Percentiles rank a stretch among this genome's conserved stretches.
Conservation (phyloP, 352 stramenopile genomes). For the Aphanomyces invadans region DNA sequence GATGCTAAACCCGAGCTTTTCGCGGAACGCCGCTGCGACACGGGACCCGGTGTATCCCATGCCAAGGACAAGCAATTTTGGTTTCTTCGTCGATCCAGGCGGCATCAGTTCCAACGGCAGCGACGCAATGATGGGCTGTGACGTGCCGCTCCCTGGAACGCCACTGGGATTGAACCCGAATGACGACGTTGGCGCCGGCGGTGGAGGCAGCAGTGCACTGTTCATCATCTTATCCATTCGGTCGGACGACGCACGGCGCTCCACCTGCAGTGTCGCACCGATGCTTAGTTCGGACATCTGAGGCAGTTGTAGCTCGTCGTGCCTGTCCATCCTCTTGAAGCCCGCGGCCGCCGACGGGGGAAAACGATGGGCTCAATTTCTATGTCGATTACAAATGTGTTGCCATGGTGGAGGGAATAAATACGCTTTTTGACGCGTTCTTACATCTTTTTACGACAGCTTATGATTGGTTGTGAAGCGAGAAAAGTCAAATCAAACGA, state of each 20-base stretch:
- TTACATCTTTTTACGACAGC: slow-evolving; percentile 7
- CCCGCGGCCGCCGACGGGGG: background rate
- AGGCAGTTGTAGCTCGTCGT: background rate
- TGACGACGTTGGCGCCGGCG: background rate
- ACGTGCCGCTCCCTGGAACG: background rate
- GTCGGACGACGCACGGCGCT: background rate
- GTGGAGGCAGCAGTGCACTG: background rate
- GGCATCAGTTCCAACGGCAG: background rate
- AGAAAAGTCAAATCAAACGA: background rate
- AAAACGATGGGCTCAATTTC: slow-evolving; percentile 3
- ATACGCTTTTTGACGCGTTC: slow-evolving; percentile 10
- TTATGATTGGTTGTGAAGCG: slow-evolving; percentile 12
- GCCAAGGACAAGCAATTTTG: slow-evolving; percentile 85
- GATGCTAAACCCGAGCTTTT: slow-evolving; percentile 46
- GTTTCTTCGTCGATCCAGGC: slow-evolving; percentile 21
- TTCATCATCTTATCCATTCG: slow-evolving; percentile 11
- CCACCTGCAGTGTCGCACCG: slow-evolving; percentile 1
- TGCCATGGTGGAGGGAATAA: slow-evolving; percentile 2
- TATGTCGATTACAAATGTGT: slow-evolving; percentile 3
- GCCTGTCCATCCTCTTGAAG: slow-evolving; percentile 19
- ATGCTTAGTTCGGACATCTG: background rate
- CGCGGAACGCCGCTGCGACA: slow-evolving; percentile 56
- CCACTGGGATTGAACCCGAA: slow-evolving; percentile 3
- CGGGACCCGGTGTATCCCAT: slow-evolving; percentile 77
- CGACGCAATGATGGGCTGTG: slow-evolving; percentile 1